Conservation (phyloP, 805 yeast genomes). For the Barnettozyma salicaria region DNA sequence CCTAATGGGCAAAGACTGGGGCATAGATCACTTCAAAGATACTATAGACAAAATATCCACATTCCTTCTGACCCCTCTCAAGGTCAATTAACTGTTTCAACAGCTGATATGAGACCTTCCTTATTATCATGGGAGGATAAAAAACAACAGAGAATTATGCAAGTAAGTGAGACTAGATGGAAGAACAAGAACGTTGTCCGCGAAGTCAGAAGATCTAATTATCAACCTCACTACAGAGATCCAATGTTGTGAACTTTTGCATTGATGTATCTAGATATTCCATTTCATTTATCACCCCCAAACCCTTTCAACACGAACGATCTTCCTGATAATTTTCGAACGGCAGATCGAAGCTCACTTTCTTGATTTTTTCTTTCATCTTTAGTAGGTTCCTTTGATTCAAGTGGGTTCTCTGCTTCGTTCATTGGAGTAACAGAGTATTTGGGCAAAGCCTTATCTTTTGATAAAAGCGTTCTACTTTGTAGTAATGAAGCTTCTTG, state of each 20-base stretch:
- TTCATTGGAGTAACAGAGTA: constrained; percentile 18
- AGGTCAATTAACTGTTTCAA: constrained; percentile 67
- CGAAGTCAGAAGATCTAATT: constrained; percentile 66
- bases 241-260: constrained; percentile 41
- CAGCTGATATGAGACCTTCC: constrained; percentile 64
- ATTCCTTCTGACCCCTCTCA: constrained; percentile 44
- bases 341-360: constrained; percentile 19
- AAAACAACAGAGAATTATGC: constrained; percentile 43
- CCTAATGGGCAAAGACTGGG: constrained; percentile 80
- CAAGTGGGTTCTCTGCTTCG: constrained; percentile 17
- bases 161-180: constrained; percentile 38
- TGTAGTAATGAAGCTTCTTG: constrained; percentile 28
- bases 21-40: constrained; percentile 69
- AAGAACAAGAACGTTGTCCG: constrained; percentile 36
- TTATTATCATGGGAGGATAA: constrained; percentile 55
- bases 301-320: constrained; percentile 28
- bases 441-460: constrained; percentile 19
- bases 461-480: constrained; percentile 10
- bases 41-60: constrained; percentile 59
- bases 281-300: constrained; percentile 10
- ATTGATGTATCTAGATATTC: neutral
- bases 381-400: constrained; percentile 4
- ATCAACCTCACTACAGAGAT: constrained; percentile 83
- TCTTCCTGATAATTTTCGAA: constrained; percentile 27
- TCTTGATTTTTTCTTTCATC: constrained; percentile 8